Evolutionary conservation across 345 rosid species (phyloP).

Genomic region (Geranium brycei): DNA sequence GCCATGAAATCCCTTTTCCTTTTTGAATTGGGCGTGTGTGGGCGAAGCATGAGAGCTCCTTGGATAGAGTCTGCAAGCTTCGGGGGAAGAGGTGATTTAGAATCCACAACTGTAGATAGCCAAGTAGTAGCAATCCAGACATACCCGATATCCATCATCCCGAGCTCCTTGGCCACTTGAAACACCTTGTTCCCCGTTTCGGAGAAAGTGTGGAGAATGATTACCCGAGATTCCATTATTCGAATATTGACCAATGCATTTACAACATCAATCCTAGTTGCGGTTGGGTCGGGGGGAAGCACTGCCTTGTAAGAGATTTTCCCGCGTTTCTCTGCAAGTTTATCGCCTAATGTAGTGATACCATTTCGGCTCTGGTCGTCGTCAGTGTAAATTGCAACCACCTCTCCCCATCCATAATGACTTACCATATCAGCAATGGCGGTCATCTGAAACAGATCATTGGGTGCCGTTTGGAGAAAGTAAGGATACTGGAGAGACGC

Average conservation of each 20-base stretch:
- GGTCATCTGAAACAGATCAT: slow-evolving; percentile 58
- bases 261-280: slow-evolving; percentile 29
- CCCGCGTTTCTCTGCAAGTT: slow-evolving; percentile 55
- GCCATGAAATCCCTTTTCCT: slow-evolving; percentile 43
- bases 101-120: slow-evolving; percentile 70
- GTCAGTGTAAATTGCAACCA: slow-evolving; percentile 51
- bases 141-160: slow-evolving; percentile 69
- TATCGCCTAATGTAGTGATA: slow-evolving; percentile 45
- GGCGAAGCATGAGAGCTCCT: slow-evolving; percentile 67
- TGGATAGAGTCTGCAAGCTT: slow-evolving; percentile 22
- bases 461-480: slow-evolving; percentile 88
- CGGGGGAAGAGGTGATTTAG: slow-evolving; percentile 22
- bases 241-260: slow-evolving; percentile 43
- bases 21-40: slow-evolving; percentile 53
- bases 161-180: slow-evolving; percentile 57
- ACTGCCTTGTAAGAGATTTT: slow-evolving; percentile 61
- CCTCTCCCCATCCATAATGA: slow-evolving; percentile 55
- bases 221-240: slow-evolving; percentile 64
- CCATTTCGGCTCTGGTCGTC: slow-evolving; percentile 79
- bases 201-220: slow-evolving; percentile 44
- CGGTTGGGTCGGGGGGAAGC: slow-evolving; percentile 46
- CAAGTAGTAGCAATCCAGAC: slow-evolving; percentile 84
- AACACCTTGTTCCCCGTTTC: slow-evolving; percentile 49
- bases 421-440: slow-evolving; percentile 76
- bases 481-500: slow-evolving; percentile 83